Base-by-base conservation (phyloP, 306 rosid genomes). In the Sicyos baderoa region DNA sequence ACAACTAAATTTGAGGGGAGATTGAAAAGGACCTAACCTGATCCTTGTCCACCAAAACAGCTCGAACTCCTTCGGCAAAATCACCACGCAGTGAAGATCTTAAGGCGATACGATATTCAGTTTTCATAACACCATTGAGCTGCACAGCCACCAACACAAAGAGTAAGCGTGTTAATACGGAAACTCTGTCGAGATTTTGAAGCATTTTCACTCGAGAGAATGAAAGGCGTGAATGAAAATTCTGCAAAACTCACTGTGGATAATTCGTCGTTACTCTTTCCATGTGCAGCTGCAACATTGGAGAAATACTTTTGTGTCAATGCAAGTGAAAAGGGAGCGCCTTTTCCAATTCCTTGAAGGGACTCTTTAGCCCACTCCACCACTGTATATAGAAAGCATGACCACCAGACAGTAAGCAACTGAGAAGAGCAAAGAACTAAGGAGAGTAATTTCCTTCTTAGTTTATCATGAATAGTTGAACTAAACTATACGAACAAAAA, bases 61-160 rank as follows among this genome's bases (percentile, higher is more conserved):
- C 99, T 18, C 99, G 86, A 37, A 94, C 99, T 60, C 99, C 99
- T 85, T 94, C 99, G 15, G 83, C 86, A 68, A 94, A 94, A 84
- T 94, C 99, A 65, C 75, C 72, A 10, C 96, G 79, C 61, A 94
- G 74, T 42, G 99, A 83, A 67, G 97, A 90, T 79, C 95, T 82
- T 68, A 94, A 40, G 54, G 99, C 99, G 53, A 90, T 82, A 60
- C 91, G 96, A 73, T 90, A 90, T 79, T 94, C 99, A 12, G 89
- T 83, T 82, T 80, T 94, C 99, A 94, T 94, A 45, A 90, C 90
- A 25, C 91, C 87, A 11, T 27, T 78, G 52, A 94, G 86, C 99
- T 94, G 88, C 70, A 78, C 15, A 68, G 3, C 53, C 56, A 35
- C 40, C 76, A 80, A 56, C 21, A 76, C 57, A 44, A 73, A 35